Base-by-base conservation (phyloP, 2,329 filamentous ascomycete species). In the Cercospora zeina region DNA sequence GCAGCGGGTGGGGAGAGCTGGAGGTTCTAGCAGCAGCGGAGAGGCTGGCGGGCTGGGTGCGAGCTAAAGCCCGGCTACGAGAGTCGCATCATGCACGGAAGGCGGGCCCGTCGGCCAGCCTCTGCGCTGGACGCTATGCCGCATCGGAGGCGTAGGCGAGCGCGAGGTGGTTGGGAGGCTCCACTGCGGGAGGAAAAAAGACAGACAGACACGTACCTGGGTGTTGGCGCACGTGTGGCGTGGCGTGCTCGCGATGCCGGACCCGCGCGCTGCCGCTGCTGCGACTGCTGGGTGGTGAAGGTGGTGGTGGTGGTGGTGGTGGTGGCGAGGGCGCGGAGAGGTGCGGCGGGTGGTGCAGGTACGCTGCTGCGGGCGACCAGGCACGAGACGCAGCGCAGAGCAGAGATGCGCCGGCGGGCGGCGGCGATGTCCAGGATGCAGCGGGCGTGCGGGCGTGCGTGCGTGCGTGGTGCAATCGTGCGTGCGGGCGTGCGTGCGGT, bases 1-100 rank as follows among this genome's bases (percentile, higher is more conserved):
- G 70, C 63, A 66, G 67, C 63, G 69, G 71, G 68, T n/a, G n/a
- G n/a, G n/a, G n/a, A 36, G 69, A 68, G 67, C 58, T 67, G 63
- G 67, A 60, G 67, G 60, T 65, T 66, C 66, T 67, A 69, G 65
- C 60, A 49, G 51, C 24, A 27, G 24, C n/a, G 65, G 61, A 67
- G 68, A 67, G 69, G 66, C 62, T 71, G 68, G 72, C 64, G 24
- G 24, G 24, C 24, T 70, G 68, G 30, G 71, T 68, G 62, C 67
- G 64, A 65, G 39, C 39, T 21, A 14, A 21, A 45, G 39, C 39
- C 39, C 33, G 62, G 60, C 58, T 54, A 56, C 53, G 49, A 59
- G 57, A 59, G 49, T 54, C 49, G 54, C 58, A 60, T 62, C 58
- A 58, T 59, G 62, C 56, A 66, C 59, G 63, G 61, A 61, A 59